phyloP scores from a whole-genome alignment of 805 yeast genomes.

The Suhomyces faveliae region DNA sequence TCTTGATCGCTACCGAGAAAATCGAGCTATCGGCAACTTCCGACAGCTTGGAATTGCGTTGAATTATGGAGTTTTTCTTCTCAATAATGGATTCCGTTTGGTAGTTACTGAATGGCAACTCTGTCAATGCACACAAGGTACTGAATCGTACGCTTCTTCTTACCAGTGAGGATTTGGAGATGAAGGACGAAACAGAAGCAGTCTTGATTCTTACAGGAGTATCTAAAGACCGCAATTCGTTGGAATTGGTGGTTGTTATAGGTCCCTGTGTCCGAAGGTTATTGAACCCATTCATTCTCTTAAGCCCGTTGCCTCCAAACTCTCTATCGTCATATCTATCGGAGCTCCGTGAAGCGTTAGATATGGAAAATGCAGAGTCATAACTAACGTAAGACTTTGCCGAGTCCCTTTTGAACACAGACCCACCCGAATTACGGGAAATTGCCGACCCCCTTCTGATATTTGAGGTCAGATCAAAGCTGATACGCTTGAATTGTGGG shows the following conservation, averaged over 20 bases:
- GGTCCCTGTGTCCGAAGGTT: slow-evolving; percentile 41
- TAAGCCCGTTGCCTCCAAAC: slow-evolving; percentile 16
- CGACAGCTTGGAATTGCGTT: slow-evolving; percentile 25
- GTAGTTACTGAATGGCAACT: slow-evolving; percentile 32
- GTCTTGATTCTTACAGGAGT: slow-evolving; percentile 13
- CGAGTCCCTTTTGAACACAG: slow-evolving; percentile 37
- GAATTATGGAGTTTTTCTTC: slow-evolving; percentile 10
- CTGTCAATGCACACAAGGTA: slow-evolving; percentile 39
- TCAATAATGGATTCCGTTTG: slow-evolving; percentile 5
- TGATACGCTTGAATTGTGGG: slow-evolving; percentile 19
- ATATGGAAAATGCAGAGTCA: slow-evolving; percentile 52
- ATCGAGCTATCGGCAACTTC: slow-evolving; percentile 33
- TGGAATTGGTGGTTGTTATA: background rate
- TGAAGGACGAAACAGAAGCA: slow-evolving; percentile 18
- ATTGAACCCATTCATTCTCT: slow-evolving; percentile 51
- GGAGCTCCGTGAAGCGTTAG: slow-evolving; percentile 18
- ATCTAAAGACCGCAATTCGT: slow-evolving; percentile 8
- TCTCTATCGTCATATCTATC: slow-evolving; percentile 16
- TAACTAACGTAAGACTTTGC: slow-evolving; percentile 56
- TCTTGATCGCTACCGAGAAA: slow-evolving; percentile 30
- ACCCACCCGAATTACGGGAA: slow-evolving; percentile 26
- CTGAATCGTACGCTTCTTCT: slow-evolving; percentile 36
- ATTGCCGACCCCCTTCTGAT: slow-evolving; percentile 18
- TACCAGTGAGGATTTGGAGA: slow-evolving; percentile 24
- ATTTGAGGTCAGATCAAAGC: slow-evolving; percentile 21